Evolutionary conservation across 2,329 filamentous ascomycete species (phyloP), one percentile per base, ranked within the genome.

Genomic region (Sordariomycetes sp.): DNA sequence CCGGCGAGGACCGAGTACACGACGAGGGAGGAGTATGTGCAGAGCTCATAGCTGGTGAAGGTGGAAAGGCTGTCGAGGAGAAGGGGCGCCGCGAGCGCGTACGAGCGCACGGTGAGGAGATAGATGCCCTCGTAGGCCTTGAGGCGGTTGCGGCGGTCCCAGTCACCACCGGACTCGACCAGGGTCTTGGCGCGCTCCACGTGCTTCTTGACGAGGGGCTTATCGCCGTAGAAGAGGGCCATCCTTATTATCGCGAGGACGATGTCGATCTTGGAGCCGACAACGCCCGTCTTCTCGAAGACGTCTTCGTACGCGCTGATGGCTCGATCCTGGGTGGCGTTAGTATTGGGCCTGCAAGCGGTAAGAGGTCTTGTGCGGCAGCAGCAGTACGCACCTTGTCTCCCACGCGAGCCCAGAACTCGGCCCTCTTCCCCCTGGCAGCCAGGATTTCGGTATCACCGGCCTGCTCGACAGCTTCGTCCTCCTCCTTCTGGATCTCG

Each of bases 111-210:
- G 25, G 93, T 97, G 64, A 99, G 86, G 59, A 96, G 83, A 70
- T 97, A 88, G 59, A 99, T 81, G 62, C 94, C 94, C 71, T 96
- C 91, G 80, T 99, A 99, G 64, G 94, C 94, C 86, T 99, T 99
- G 68, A 99, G 85, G 61, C 94, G 88, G 79, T 99, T 99, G 71
- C 94, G 88, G 63, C 94, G 89, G 72, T 99, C 94, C 94, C 94
- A 99, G 74, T 99, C 94, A 72, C 94, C 94, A 64, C 94, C 94
- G 64, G 88, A 88, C 70, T 99, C 94, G 37, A 99, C 92, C 55
- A 99, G 80, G 3, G 88, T 82, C 75, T 89, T 90, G 65, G 92
- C 92, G 51, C 93, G 87, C 68, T 96, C 91, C 53, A 97, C 83
- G 60, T 90, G 89, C 81, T 95, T 96, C 83, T 96, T 95, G 54